Conservation (phyloP, 192 early-diverging fungal genomes). For the Podila epicladia region DNA sequence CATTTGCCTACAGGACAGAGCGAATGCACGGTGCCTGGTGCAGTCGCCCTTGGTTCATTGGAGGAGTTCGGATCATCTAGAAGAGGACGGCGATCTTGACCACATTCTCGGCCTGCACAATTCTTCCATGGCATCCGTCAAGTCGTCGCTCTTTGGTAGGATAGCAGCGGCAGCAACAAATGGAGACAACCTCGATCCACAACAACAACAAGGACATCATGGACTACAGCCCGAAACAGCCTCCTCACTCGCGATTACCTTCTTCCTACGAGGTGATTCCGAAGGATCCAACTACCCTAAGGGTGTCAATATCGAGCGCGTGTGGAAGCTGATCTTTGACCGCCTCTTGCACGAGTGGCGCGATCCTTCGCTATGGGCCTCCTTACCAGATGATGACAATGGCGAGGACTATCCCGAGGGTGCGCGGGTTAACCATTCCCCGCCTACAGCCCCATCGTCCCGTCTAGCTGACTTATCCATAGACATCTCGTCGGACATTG, state of each 20-base stretch:
- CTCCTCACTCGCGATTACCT: constrained; percentile 25
- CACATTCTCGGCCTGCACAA: too few relatives aligned
- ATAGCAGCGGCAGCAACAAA: too few relatives aligned
- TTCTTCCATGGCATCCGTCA: too few relatives aligned
- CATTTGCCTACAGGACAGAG: constrained; percentile 36
- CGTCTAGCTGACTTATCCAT: background rate
- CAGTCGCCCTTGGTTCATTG: constrained; percentile 57
- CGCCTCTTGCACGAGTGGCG: constrained; percentile 16
- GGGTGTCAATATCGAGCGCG: constrained; percentile 9
- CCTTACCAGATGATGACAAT: background rate
- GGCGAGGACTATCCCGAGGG: background rate
- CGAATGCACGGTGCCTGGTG: constrained; percentile 54
- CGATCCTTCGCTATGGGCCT: background rate
- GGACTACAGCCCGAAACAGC: background rate
- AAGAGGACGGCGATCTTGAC: background rate
- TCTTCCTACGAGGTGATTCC: constrained; percentile 35
- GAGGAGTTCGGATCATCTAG: background rate
- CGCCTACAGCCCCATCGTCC: constrained; percentile 2
- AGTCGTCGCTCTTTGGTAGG: too few relatives aligned
- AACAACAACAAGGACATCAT: background rate
- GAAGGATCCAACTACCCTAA: background rate
- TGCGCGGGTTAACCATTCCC: background rate
- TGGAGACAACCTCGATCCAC: background rate
- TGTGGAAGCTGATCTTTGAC: constrained; percentile 30
- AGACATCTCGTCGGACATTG: constrained; percentile 6